These are phyloP conservation scores for Lactarius pseudohatsudake DNA, from an alignment of 768 basidiomycete species.

Conservation along the genomic window DNA sequence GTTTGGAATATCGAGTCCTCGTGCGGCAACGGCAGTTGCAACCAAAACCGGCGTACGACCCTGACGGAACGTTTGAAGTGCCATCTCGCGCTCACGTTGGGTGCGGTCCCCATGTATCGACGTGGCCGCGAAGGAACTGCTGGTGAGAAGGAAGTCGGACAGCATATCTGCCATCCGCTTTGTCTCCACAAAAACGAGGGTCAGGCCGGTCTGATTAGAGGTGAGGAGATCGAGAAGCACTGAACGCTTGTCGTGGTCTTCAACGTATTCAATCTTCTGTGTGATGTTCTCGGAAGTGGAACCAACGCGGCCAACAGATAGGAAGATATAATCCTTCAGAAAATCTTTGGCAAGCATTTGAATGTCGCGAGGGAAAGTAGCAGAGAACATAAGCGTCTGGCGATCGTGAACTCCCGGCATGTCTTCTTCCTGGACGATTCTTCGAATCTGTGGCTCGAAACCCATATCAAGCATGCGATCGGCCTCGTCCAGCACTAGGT, in stretches of 20 bases:
- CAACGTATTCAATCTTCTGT: constrained; percentile 97
- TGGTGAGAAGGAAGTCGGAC: constrained; percentile 84
- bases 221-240: constrained; percentile 92
- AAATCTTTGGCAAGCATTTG: constrained; percentile 96
- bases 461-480: constrained; percentile 99
- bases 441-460: constrained; percentile 99
- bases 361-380: constrained; percentile 98
- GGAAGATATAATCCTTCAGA: constrained; percentile 98
- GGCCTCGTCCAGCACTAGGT: constrained; percentile 98
- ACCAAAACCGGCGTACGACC: constrained; percentile 96
- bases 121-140: constrained; percentile 81
- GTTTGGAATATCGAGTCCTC: constrained; percentile 98
- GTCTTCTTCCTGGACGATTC: constrained; percentile 97
- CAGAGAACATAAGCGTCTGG: constrained; percentile 99
- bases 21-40: constrained; percentile 97
- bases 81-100: constrained; percentile 96
- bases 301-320: constrained; percentile 97
- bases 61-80: constrained; percentile 91
- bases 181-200: constrained; percentile 98
- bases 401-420: constrained; percentile 93
- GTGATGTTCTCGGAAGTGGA: constrained; percentile 99
- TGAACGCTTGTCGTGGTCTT: constrained; percentile 95
- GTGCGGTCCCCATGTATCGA: constrained; percentile 98
- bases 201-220: constrained; percentile 75
- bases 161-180: constrained; percentile 99